These are phyloP conservation scores for Phialophora tarda DNA, from an alignment of 2,329 filamentous ascomycete species.

Conservation along the genomic window DNA sequence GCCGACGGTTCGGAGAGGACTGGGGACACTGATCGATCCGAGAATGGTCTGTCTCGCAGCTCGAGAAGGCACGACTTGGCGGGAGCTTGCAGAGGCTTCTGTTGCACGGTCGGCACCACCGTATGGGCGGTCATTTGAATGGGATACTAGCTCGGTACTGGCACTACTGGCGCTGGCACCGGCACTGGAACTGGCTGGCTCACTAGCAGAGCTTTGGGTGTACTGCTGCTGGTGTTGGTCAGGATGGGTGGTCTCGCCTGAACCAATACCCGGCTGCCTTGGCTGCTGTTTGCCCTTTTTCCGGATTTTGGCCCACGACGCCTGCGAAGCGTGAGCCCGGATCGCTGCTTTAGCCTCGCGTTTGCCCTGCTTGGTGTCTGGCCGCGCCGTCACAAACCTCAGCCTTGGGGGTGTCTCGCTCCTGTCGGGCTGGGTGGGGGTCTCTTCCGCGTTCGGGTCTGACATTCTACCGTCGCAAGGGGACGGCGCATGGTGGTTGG, in stretches of 20 bases:
- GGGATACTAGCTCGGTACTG: slow-evolving; percentile 5
- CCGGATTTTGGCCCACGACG: slow-evolving; percentile 20
- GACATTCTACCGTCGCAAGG: slow-evolving; percentile 6
- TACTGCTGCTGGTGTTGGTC: background rate
- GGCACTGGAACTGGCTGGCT: background rate
- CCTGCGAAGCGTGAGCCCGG: slow-evolving; percentile 18
- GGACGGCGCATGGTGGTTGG: slow-evolving; percentile 17
- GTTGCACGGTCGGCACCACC: background rate
- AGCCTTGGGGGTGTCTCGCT: background rate
- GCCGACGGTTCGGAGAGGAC: slow-evolving; percentile 8
- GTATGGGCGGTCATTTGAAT: background rate
- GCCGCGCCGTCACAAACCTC: slow-evolving; percentile 14
- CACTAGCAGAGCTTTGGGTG: background rate
- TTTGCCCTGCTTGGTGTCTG: slow-evolving; percentile 13
- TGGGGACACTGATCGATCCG: background rate
- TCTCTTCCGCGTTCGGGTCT: slow-evolving; percentile 9
- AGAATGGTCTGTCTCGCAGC: background rate
- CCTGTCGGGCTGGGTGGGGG: background rate
- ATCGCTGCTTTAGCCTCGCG: slow-evolving; percentile 14
- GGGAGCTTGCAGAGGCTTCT: slow-evolving; percentile 6
- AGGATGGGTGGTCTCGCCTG: background rate
- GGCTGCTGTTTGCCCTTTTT: slow-evolving; percentile 14
- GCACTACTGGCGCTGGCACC: background rate
- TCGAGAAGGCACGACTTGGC: slow-evolving; percentile 9
- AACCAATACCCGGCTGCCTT: background rate